Conservation (phyloP, 306 rosid genomes). For the Begonia fuchsioides region DNA sequence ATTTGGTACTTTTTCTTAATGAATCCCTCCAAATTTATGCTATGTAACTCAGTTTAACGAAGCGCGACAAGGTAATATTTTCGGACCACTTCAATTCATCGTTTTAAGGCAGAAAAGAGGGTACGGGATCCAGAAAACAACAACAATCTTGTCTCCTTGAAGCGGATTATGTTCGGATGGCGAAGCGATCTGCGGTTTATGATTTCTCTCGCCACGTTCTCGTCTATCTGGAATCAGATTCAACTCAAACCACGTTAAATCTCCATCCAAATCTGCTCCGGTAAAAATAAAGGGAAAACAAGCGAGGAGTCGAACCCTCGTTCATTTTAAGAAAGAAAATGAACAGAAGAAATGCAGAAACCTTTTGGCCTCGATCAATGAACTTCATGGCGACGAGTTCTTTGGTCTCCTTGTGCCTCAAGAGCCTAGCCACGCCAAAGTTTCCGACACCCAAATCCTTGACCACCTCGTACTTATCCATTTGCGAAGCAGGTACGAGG, state of each 20-base stretch:
- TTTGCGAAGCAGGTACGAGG: neutral
- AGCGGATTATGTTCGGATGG: neutral
- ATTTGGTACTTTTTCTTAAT: too few relatives aligned
- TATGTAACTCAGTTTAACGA: too few relatives aligned
- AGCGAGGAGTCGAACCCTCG: neutral
- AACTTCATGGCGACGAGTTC: constrained; percentile 4
- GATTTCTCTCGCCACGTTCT: neutral
- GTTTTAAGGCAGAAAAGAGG: neutral
- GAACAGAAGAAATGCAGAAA: neutral
- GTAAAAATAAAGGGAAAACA: neutral
- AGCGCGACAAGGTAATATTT: too few relatives aligned
- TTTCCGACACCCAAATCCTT: constrained; percentile 2
- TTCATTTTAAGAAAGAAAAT: neutral
- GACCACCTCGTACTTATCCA: constrained; percentile 2
- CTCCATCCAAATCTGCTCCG: neutral
- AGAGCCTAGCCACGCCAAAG: too few relatives aligned
- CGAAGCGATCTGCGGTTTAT: constrained; percentile 1
- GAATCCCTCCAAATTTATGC: too few relatives aligned
- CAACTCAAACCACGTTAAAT: neutral
- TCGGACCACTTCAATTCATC: too few relatives aligned
- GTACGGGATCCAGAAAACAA: too few relatives aligned
- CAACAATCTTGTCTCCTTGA: neutral
- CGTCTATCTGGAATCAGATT: neutral
- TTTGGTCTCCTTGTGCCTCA: constrained; percentile 1
- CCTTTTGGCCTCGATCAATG: constrained; percentile 3